Evolutionary conservation across 257 asterid species (phyloP), one percentile per base, ranked within the genome.

Genomic region (Nicotiana attenuata): DNA sequence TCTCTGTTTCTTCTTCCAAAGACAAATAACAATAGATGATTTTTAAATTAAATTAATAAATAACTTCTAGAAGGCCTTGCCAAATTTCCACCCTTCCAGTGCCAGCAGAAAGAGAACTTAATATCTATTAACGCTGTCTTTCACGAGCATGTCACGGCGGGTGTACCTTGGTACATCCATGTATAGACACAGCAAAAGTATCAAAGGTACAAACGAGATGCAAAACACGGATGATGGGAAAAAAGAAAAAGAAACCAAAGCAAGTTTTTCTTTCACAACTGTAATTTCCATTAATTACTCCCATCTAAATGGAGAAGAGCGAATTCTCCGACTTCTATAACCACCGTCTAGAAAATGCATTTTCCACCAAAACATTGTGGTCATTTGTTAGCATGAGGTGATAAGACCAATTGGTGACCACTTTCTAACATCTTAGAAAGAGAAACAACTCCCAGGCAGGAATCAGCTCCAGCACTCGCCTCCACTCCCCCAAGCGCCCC

Each of bases 21-120:
- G 76, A 67, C 38, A 33, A 33, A 7, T 15, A 31, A 65, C 20
- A 65, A 19, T 52, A 52, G 56, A 52, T 13, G 15, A 10, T 19
- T 13, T 14, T 13, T 52, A 28, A 52, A 11, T 14, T 5, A 3
- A 13, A 14, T 41, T 8, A 41, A 41, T 41, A 41, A 41, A 41
- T 41, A 41, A 41, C 47, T 41, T 41, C 17, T 67, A 35, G 29
- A 67, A 19, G 26, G 11, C 28, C 76, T 9, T 2, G 53, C 29
- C 24, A 16, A 19, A 67, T 33, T 35, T 33, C 9, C 76, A 67
- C 29, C 17, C 29, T 35, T 35, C 76, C 5, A 4, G 19, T 35
- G 29, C 76, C 76, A 35, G 76, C 24, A 67, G 76, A 53, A 67
- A 67, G 76, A 67, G 53, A 67, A 66, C 19, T 67, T 33, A 66